These are phyloP conservation scores for Colletotrichum zoysiae DNA, from an alignment of 2,329 filamentous ascomycete genomes.

Conservation along the genomic window DNA sequence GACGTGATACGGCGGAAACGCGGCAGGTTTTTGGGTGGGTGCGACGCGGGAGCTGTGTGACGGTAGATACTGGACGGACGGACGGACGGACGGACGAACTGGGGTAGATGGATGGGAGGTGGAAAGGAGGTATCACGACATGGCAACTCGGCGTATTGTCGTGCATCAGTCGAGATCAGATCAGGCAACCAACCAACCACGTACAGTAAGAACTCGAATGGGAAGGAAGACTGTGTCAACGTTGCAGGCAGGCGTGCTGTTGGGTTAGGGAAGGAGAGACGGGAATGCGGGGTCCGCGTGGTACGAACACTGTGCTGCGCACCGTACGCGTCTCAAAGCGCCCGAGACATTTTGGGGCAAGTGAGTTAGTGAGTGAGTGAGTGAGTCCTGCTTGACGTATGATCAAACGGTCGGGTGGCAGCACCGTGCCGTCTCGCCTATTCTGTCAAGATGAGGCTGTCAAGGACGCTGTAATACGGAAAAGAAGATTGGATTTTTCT, in stretches of 20 bases:
- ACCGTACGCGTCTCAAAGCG: slow-evolving; percentile 2
- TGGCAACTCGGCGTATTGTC: slow-evolving; percentile 18
- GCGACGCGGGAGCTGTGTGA: not conserved
- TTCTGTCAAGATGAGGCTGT: not conserved
- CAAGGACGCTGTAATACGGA: not conserved
- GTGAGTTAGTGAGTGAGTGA: not conserved
- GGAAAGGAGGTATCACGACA: slow-evolving; percentile 23
- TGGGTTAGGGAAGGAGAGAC: not conserved
- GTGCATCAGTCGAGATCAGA: slow-evolving; percentile 12
- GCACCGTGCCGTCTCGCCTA: not conserved
- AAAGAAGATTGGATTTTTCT: not conserved
- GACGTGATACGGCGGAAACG: not conserved
- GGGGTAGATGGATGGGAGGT: not conserved
- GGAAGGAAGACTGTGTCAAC: not conserved
- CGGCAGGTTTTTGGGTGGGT: not conserved
- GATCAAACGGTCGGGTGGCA: not conserved
- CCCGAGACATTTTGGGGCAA: not conserved
- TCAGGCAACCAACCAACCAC: slow-evolving; percentile 37
- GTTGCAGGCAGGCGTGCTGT: too few species aligned
- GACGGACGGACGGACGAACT: not conserved
- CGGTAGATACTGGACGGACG: not conserved
- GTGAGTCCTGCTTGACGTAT: not conserved
- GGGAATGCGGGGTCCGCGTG: not conserved
- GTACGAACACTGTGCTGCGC: not conserved
- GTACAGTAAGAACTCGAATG: slow-evolving; percentile 15